Conservation (phyloP, 768 basidiomycete genomes). For the Tulasnella sp. region DNA sequence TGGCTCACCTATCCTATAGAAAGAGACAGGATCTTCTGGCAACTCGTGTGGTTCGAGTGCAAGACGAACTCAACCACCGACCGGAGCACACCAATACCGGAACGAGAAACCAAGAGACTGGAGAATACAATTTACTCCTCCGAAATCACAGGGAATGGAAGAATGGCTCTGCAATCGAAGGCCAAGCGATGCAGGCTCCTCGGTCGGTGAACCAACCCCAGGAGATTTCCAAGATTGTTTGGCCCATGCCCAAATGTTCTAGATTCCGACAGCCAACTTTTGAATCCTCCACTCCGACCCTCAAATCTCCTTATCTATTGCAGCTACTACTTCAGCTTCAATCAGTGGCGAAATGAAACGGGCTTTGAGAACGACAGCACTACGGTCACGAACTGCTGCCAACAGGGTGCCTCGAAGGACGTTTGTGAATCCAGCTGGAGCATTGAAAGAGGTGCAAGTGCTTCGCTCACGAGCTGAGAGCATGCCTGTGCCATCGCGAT, state of each 20-base stretch:
- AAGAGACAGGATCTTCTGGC: too few species aligned
- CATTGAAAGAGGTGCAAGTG: constrained; percentile 13
- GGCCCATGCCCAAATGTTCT: background rate
- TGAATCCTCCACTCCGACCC: background rate
- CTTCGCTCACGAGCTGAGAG: background rate
- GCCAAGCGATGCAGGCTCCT: too few species aligned
- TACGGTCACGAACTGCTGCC: background rate
- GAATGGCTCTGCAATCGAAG: too few species aligned
- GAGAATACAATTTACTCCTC: too few species aligned
- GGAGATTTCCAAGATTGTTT: too few species aligned
- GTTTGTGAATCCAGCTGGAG: constrained; percentile 5
- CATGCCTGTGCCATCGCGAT: background rate
- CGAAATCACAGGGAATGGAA: too few species aligned
- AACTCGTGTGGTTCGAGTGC: too few species aligned
- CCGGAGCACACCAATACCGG: too few species aligned
- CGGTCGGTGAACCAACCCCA: too few species aligned
- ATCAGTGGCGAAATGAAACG: background rate
- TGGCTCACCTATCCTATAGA: too few species aligned
- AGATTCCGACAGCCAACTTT: constrained; percentile 3
- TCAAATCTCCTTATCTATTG: background rate
- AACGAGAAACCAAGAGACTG: too few species aligned
- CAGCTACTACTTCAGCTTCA: background rate
- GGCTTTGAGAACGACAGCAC: background rate
- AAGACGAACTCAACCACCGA: too few species aligned
- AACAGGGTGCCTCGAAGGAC: background rate